These are phyloP conservation scores for Apostasia shenzhenica DNA, from an alignment of 106 monocot species.

Conservation along the genomic window DNA sequence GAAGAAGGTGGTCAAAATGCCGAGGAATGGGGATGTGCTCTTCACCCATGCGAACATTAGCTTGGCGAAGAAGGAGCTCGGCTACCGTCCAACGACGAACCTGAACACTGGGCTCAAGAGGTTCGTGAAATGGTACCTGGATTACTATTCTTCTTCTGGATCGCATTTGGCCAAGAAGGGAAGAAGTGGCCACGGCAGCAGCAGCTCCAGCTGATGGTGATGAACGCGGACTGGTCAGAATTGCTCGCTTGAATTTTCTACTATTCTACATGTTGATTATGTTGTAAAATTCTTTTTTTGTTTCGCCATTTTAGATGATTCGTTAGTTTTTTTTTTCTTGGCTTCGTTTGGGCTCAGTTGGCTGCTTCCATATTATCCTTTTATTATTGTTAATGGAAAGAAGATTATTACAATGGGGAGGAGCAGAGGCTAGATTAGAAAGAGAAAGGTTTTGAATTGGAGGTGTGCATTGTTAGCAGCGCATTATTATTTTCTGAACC, in stretches of 20 bases:
- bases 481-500: no score
- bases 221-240: background rate
- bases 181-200: background rate
- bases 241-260: background rate
- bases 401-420: no score
- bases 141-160: slow-evolving; percentile 1
- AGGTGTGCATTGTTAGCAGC: no score
- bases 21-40: slow-evolving; percentile 14
- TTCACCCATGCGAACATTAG: slow-evolving; percentile 13
- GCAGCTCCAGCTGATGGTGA: slow-evolving; percentile 10
- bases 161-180: background rate
- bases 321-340: no score
- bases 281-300: no score
- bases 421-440: no score
- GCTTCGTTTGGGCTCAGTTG: no score
- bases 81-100: slow-evolving; percentile 7
- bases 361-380: no score
- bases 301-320: no score
- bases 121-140: slow-evolving; percentile 8
- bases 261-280: no score
- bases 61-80: slow-evolving; percentile 7
- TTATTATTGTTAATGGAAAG: no score
- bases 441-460: no score
- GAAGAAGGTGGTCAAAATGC: slow-evolving; percentile 15
- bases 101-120: slow-evolving; percentile 9